These are phyloP conservation scores for Geranium rotundifolium DNA, from an alignment of 345 rosid genomes.

Conservation along the genomic window DNA sequence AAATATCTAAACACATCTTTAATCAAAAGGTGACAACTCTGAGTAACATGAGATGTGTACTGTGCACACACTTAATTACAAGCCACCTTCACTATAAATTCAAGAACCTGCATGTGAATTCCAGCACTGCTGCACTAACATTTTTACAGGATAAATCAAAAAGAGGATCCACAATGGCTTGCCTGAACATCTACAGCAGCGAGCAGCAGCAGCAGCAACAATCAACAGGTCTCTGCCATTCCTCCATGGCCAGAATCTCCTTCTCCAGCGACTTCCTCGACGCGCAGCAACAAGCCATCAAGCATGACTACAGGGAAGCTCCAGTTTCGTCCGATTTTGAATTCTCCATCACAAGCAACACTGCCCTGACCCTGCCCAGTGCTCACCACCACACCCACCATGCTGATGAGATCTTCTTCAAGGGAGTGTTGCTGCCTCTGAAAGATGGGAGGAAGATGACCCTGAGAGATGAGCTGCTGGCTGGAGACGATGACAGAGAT, in stretches of 20 bases:
- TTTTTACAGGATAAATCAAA: neutral
- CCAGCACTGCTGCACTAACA: neutral
- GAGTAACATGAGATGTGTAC: neutral
- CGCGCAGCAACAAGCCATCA: slow-evolving; percentile 21
- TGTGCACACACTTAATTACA: neutral
- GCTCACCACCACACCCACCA: slow-evolving; percentile 16
- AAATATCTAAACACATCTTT: neutral
- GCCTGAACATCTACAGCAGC: too few species aligned
- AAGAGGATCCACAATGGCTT: neutral
- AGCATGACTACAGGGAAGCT: slow-evolving; percentile 53
- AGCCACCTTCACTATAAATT: neutral
- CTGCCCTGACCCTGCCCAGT: slow-evolving; percentile 22
- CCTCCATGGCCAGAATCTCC: slow-evolving; percentile 42
- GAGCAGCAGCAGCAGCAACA: too few species aligned
- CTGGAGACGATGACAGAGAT: neutral
- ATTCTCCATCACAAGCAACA: slow-evolving; percentile 38
- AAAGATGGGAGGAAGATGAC: slow-evolving; percentile 23
- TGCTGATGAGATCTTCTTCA: slow-evolving; percentile 70
- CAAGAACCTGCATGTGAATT: neutral
- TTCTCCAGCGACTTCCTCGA: slow-evolving; percentile 77
- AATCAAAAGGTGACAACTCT: neutral
- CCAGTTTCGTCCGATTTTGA: slow-evolving; percentile 81
- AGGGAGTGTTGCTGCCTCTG: slow-evolving; percentile 59
- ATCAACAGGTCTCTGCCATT: too few species aligned
- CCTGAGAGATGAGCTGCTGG: slow-evolving; percentile 11